Conservation (phyloP, 2,329 filamentous ascomycete genomes). For the Cercospora janseana region DNA sequence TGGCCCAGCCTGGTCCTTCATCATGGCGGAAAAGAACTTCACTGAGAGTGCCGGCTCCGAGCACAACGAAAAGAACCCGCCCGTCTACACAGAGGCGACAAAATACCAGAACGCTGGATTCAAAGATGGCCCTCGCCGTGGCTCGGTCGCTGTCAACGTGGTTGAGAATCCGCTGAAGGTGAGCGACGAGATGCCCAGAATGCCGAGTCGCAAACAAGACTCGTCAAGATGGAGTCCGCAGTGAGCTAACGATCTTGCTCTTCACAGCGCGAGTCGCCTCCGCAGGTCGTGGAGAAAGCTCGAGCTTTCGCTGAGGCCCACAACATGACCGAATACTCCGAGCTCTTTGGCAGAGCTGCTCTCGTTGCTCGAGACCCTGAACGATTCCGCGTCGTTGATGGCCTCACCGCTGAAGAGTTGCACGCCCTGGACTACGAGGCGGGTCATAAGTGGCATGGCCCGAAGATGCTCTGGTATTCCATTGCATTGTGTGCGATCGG, state of each 20-base stretch:
- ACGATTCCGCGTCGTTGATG: constrained; percentile 60
- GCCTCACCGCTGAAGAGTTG: constrained; percentile 61
- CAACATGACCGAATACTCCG: constrained; percentile 40
- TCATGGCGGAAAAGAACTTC: constrained; percentile 10
- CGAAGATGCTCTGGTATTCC: constrained; percentile 62
- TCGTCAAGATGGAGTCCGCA: too few relatives aligned
- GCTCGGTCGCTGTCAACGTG: constrained; percentile 48
- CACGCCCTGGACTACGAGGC: constrained; percentile 60
- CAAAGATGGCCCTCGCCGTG: constrained; percentile 37
- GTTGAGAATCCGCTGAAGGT: constrained; percentile 50
- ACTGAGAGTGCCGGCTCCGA: neutral
- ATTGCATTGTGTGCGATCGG: constrained; percentile 48
- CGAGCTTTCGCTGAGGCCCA: constrained; percentile 36
- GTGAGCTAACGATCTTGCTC: constrained; percentile 18
- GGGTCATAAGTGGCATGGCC: constrained; percentile 66
- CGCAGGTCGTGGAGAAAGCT: constrained; percentile 38
- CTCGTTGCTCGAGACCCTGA: constrained; percentile 69
- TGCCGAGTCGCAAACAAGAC: constrained; percentile 9
- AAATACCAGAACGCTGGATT: neutral
- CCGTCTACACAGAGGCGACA: neutral
- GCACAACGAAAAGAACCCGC: constrained; percentile 14
- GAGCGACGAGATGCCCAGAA: constrained; percentile 20
- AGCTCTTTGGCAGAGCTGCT: constrained; percentile 48
- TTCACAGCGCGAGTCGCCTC: constrained; percentile 36
- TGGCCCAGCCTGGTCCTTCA: neutral